Conservation (phyloP, 805 yeast genomes). For the Danielia reshetovae region DNA sequence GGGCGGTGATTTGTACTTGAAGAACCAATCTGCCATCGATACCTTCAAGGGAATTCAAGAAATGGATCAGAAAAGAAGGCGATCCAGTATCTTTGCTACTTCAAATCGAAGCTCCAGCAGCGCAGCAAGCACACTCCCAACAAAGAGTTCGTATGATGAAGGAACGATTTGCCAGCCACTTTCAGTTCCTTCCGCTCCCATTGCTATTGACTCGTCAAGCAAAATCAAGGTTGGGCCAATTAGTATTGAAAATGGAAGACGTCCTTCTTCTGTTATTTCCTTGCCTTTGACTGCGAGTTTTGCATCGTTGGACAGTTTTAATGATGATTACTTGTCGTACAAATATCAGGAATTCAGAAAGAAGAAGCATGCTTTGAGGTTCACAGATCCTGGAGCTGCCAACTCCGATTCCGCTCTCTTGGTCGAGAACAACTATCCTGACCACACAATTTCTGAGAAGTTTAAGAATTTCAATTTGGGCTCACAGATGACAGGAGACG, state of each 20-base stretch:
- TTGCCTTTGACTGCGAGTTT: constrained; percentile 70
- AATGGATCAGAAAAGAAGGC: constrained; percentile 37
- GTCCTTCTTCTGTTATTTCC: constrained; percentile 66
- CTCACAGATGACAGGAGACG: constrained; percentile 29
- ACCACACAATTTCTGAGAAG: constrained; percentile 25
- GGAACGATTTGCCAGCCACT: background rate
- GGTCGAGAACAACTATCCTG: constrained; percentile 1
- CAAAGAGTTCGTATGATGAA: background rate
- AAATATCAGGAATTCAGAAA: constrained; percentile 32
- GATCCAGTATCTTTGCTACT: constrained; percentile 5
- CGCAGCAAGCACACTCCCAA: background rate
- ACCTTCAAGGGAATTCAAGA: constrained; percentile 41
- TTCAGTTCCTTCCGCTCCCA: too few relatives aligned
- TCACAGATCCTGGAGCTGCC: constrained; percentile 4
- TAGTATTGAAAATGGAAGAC: constrained; percentile 18
- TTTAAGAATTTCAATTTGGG: constrained; percentile 35
- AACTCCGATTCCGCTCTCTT: constrained; percentile 8
- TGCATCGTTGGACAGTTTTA: constrained; percentile 72
- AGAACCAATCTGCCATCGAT: constrained; percentile 39
- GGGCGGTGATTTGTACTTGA: constrained; percentile 41
- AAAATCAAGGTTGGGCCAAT: constrained; percentile 35
- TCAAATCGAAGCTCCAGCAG: background rate
- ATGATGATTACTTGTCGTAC: constrained; percentile 49
- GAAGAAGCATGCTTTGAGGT: constrained; percentile 8
- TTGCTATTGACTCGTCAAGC: constrained; percentile 7